phyloP scores from a whole-genome alignment of 1,284 basidiomycete genomes.

The Waitea zeae region DNA sequence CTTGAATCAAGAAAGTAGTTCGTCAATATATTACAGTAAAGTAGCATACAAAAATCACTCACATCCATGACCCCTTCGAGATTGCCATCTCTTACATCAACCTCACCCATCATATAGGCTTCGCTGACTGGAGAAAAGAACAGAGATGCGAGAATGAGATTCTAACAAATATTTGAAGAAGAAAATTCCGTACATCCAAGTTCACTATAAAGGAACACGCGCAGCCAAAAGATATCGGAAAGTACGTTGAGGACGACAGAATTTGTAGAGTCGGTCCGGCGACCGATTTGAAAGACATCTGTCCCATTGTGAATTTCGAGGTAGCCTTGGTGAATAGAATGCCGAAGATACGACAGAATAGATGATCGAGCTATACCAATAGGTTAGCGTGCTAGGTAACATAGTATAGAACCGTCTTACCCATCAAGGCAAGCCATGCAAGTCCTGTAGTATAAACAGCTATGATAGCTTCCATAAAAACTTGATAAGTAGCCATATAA shows the following conservation, averaged over 20 bases:
- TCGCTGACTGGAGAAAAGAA: slow-evolving; percentile 48
- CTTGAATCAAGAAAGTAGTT: slow-evolving; percentile 24
- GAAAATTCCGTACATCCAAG: slow-evolving; percentile 41
- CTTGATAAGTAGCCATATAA: too few relatives aligned
- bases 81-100: slow-evolving; percentile 39
- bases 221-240: background rate
- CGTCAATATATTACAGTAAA: slow-evolving; percentile 9
- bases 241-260: background rate
- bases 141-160: slow-evolving; percentile 5
- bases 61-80: slow-evolving; percentile 69
- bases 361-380: background rate
- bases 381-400: too few relatives aligned
- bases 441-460: too few relatives aligned
- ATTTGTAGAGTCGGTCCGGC: background rate
- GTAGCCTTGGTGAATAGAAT: background rate
- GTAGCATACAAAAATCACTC: slow-evolving; percentile 16
- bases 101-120: slow-evolving; percentile 74
- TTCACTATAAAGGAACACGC: slow-evolving; percentile 36
- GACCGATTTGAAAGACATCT: background rate
- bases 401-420: too few relatives aligned
- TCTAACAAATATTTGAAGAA: too few relatives aligned
- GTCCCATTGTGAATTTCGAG: background rate
- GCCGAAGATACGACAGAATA: background rate
- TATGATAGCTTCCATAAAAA: too few relatives aligned
- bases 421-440: too few relatives aligned